Percentiles rank a stretch among this genome's conserved stretches.
phyloP scores from a whole-genome alignment of 2,329 filamentous ascomycete genomes.

The Aspergillus texensis region DNA sequence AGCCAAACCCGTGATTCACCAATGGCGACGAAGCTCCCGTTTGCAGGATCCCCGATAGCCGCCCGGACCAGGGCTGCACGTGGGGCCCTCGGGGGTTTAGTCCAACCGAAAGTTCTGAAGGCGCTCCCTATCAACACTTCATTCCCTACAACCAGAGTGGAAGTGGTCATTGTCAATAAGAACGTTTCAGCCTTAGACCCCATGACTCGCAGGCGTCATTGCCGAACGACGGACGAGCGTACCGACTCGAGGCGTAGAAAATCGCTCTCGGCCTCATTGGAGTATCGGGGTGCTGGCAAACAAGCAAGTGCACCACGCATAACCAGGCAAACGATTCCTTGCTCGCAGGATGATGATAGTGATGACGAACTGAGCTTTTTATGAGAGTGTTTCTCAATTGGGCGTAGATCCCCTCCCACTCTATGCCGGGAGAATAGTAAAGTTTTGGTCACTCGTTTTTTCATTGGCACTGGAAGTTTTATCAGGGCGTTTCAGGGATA shows the following conservation, averaged over 20 bases:
- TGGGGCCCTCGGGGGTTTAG: slow-evolving; percentile 21
- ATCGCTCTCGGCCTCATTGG: not conserved
- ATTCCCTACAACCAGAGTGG: slow-evolving; percentile 17
- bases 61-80: slow-evolving; percentile 23
- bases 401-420: not conserved
- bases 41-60: slow-evolving; percentile 18
- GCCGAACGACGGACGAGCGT: slow-evolving; percentile 18
- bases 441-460: not conserved
- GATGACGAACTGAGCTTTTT: slow-evolving; percentile 45
- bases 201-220: slow-evolving; percentile 3
- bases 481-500: not conserved
- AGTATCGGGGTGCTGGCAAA: not conserved
- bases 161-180: slow-evolving; percentile 38
- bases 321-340: slow-evolving; percentile 27
- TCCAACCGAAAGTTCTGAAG: slow-evolving; percentile 15
- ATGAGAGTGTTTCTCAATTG: slow-evolving; percentile 14
- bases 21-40: slow-evolving; percentile 1
- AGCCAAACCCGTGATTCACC: slow-evolving; percentile 12
- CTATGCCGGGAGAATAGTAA: not conserved
- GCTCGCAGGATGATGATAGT: slow-evolving; percentile 34
- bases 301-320: not conserved
- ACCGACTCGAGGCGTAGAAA: slow-evolving; percentile 7
- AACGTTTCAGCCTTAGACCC: slow-evolving; percentile 1
- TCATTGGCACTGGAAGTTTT: not conserved
- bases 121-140: not conserved